Evolutionary conservation across 768 basidiomycete species (phyloP), one percentile per base, ranked within the genome.

Genomic region (Mycena floridula): DNA sequence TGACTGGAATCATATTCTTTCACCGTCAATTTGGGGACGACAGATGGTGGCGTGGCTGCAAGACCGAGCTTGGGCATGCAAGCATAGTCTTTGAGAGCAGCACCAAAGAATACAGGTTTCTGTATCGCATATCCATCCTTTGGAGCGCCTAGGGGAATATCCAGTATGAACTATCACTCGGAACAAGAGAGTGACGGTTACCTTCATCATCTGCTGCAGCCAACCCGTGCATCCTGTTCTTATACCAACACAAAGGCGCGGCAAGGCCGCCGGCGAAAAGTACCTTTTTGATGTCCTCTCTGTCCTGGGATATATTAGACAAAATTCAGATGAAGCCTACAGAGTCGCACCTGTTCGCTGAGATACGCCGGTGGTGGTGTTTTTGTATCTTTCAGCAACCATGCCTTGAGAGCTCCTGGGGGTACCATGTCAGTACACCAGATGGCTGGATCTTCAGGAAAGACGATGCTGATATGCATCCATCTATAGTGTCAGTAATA

Each of bases 371-470:
- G 60, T n/a, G 55, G 47, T 4, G 53, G 45, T 0, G 59, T 56
- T 35, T 42, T 61, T 25, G 51, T 60, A 42, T 64, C 59, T 6
- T 52, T 46, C 43, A 60, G 53, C 8, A 72, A 42, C 63, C 66
- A 69, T 20, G 58, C 56, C 41, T 57, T 59, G 6, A 66, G 44
- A n/a, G 60, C 64, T 7, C 70, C 72, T 3, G 56, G 46, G 1
- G 65, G 67, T 3, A 61, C 60, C 18, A 74, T 44, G 32, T 69
- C 49, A 2, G 62, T 62, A 13, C 51, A 56, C 66, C 67, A 67
- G 26, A 65, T 45, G 45, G 58, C 60, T 0, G 65, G 61, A 40
- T 67, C 67, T 11, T 53, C 50, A 0, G 68, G 51, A 42, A 62
- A 61, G 2, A 67, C 0, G 4, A 66, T 16, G 28, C 52, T 61